Base-by-base conservation (phyloP, 2,329 filamentous ascomycete species). In the Colletotrichum tanaceti region DNA sequence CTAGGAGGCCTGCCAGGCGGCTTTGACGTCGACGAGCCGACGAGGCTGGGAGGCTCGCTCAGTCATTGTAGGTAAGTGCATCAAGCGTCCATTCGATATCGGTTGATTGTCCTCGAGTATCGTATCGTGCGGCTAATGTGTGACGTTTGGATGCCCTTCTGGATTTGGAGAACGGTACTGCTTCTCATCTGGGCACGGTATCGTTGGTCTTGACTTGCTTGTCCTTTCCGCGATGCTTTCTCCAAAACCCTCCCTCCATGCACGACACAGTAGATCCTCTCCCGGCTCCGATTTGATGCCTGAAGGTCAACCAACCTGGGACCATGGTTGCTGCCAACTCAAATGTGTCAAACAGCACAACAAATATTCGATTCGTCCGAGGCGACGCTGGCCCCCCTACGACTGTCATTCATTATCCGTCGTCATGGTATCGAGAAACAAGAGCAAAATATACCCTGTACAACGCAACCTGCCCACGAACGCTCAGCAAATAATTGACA, bases 391-490 rank as follows among this genome's bases (percentile, higher is more conserved):
- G n/a, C 22, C 11, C 53, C 55, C n/a, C 32, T 43, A n/a, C 32
- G 55, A 49, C 38, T 39, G 44, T 69, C 62, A 61, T 69, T 69
- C 62, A 61, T 69, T 52, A 69, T 69, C 38, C 54, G 63, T 68
- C 66, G n/a, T 66, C 66, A 57, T 69, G 66, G 62, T 69, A 69
- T 69, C 62, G 43, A 57, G 55, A 61, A 65, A 54, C 47, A 65
- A 58, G 55, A 65, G 50, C 62, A 16, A 60, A 55, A 28, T 49
- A 57, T 44, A 43, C 35, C 43, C 49, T 49, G 24, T 35, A 32
- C 55, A 6, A 32, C 55, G 5, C 20, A 65, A 60, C 38, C 50
- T 59, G 57, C 57, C 44, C 43, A 44, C 20, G 50, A 61, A 65
- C 62, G 58, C 68, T 59, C 46, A 43, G 44, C 57, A 70, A 62